Evolutionary conservation across 768 basidiomycete species (phyloP).

Genomic region (Pulveroboletus sp.): DNA sequence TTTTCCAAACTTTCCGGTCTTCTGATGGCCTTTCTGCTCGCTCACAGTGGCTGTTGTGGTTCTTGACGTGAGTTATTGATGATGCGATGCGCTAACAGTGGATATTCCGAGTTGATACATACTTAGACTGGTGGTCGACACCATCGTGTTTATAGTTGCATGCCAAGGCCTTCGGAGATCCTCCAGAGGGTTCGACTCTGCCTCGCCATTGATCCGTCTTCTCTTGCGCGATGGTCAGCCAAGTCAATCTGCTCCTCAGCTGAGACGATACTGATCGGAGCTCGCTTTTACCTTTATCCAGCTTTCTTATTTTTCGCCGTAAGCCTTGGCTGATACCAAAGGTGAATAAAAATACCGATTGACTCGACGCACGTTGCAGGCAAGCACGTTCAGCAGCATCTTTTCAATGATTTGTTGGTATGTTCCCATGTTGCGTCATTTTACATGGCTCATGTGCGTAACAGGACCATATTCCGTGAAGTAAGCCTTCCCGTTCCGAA

Average conservation of each 20-base stretch:
- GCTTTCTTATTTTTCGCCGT: constrained; percentile 12
- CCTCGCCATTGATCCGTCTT: constrained; percentile 7
- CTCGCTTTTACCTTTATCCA: not conserved
- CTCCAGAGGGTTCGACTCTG: not conserved
- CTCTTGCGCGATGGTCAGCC: constrained; percentile 8
- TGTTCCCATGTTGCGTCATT: not conserved
- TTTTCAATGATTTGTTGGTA: constrained; percentile 11
- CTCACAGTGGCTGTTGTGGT: constrained; percentile 12
- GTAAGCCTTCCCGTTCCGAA: not conserved
- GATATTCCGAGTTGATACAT: not conserved
- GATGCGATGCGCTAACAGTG: too few relatives aligned
- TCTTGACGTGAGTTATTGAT: constrained; percentile 2
- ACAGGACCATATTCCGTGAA: constrained; percentile 5
- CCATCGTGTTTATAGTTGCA: constrained; percentile 2
- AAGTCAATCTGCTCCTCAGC: not conserved
- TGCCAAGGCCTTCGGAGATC: constrained; percentile 1
- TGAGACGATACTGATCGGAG: not conserved
- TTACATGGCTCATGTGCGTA: not conserved
- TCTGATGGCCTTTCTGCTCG: not conserved
- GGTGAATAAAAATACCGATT: not conserved
- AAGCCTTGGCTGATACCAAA: not conserved
- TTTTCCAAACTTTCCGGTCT: not conserved
- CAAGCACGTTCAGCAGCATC: constrained; percentile 3
- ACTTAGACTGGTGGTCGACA: constrained; percentile 8
- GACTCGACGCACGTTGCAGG: not conserved